Evolutionary conservation across 441 rosid species (phyloP), one percentile per base, ranked within the genome.

Genomic region (Populus hybrid): DNA sequence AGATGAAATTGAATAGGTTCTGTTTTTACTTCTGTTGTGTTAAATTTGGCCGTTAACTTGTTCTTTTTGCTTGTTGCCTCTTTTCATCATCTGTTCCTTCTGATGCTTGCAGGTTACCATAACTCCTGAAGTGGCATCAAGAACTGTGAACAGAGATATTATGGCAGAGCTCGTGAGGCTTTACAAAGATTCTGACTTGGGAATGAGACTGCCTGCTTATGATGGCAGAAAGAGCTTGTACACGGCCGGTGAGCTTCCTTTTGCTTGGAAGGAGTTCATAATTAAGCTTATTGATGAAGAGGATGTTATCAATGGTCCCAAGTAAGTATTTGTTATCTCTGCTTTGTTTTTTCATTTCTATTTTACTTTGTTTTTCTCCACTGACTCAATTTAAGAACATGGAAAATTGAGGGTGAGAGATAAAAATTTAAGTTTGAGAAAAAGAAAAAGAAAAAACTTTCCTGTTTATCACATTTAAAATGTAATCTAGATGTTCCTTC

Each of bases 1-100:
- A 73, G 83, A 82, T 76, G 76, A 78, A 82, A 81, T 80, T 87
- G 83, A 78, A 69, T 79, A 71, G 68, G 78, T 61, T 75, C 76
- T 80, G 81, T 77, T 79, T 86, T 73, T 68, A 24, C 42, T 72
- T 40, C 56, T 67, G 71, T 67, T 38, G 68, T 64, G 76, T 81
- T 76, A 73, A 79, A 69, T 61, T 69, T 77, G 68, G 77, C 64
- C 80, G 86, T 69, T 77, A 75, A 68, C 74, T 86, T 88, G 87
- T 90, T 89, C 93, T 77, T 85, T 76, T 90, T 91, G 90, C 82
- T 88, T 72, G 70, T 80, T 77, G 78, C 71, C 74, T 82, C 80
- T 83, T 83, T 82, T 69, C 70, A 24, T 82, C 64, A 78, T 71
- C 80, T 82, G 68, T 75, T 42, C 40, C 53, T 66, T 81, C 75